Percentiles rank a stretch among this genome's conserved stretches.
These are phyloP conservation scores for Fagus crenata DNA, from an alignment of 306 rosid species.

Conservation along the genomic window DNA sequence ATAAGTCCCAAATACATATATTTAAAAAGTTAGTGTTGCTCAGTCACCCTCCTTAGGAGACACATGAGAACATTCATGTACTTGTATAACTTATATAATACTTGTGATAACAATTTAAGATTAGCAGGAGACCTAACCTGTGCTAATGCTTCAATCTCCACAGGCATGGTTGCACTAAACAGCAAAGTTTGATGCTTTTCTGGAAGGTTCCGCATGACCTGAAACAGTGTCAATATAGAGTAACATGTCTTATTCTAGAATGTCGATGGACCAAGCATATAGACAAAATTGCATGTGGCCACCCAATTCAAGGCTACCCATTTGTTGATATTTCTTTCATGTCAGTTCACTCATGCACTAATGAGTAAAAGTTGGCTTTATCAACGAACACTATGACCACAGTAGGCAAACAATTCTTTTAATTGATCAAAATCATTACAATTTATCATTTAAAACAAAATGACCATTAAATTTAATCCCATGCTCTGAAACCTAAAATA, in stretches of 20 bases:
- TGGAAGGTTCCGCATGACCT: conserved; percentile 82
- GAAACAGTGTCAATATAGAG: conserved; percentile 25
- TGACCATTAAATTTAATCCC: background rate
- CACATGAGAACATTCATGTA: background rate
- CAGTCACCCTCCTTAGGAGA: background rate
- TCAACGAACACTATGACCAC: background rate
- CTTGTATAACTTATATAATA: background rate
- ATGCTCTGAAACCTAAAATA: background rate
- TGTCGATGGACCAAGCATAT: conserved; percentile 1
- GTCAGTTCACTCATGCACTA: conserved; percentile 8
- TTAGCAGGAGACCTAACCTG: conserved; percentile 48
- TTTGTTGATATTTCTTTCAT: background rate
- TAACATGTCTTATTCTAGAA: conserved; percentile 23
- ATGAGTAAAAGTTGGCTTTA: conserved; percentile 3
- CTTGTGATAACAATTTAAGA: background rate
- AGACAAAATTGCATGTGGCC: conserved; percentile 7
- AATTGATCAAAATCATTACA: background rate
- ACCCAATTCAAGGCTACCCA: background rate
- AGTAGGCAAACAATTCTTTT: background rate
- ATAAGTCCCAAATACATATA: background rate
- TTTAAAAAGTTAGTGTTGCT: background rate
- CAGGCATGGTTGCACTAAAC: conserved; percentile 92
- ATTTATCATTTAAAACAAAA: background rate
- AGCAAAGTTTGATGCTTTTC: conserved; percentile 80
- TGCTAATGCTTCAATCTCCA: conserved; percentile 78